phyloP scores from a whole-genome alignment of 2,329 filamentous ascomycete genomes.

The Calonectria henricotiae region DNA sequence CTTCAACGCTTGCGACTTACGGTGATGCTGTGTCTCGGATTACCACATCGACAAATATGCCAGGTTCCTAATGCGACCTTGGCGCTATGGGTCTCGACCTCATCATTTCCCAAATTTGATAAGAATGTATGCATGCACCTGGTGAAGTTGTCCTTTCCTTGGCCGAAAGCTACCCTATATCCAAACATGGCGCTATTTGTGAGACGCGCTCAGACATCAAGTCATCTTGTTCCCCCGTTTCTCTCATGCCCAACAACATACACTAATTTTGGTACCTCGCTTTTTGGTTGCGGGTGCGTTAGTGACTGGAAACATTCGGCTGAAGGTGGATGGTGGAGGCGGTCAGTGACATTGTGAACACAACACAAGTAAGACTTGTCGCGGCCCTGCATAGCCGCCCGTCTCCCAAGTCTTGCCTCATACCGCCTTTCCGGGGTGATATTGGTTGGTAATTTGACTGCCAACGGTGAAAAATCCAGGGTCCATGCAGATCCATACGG shows the following conservation, averaged over 20 bases:
- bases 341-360: constrained; percentile 18
- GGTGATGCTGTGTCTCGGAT: constrained; percentile 19
- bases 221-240: background rate
- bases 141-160: background rate
- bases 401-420: background rate
- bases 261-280: constrained; percentile 3
- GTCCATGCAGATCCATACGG: background rate
- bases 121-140: background rate
- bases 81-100: background rate
- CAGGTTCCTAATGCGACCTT: background rate
- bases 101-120: background rate
- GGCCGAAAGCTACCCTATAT: background rate
- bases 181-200: background rate
- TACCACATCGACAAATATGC: background rate
- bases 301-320: background rate
- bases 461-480: background rate
- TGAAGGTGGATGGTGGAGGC: background rate
- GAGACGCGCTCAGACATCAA: constrained; percentile 13
- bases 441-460: background rate
- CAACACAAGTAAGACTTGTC: background rate
- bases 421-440: constrained; percentile 9
- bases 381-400: background rate
- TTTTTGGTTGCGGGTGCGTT: background rate
- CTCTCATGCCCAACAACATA: background rate
- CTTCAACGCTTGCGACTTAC: constrained; percentile 10